Evolutionary conservation across 352 stramenopile species (phyloP).

Genomic region (Pythium rishiriense): DNA sequence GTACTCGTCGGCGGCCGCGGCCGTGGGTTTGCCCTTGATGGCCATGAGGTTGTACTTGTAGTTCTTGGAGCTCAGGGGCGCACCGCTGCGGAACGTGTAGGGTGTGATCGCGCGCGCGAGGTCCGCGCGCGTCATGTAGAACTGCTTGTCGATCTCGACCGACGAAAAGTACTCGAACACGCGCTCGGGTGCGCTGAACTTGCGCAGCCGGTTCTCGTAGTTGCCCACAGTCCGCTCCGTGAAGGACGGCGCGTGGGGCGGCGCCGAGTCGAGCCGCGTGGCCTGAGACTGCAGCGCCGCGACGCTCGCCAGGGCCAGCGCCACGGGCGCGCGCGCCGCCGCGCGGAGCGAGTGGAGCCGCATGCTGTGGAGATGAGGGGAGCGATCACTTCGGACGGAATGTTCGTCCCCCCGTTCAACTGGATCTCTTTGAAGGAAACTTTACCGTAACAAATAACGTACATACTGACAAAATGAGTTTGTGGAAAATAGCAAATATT

Average conservation of each 20-base stretch:
- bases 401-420: too few relatives aligned
- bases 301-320: conserved; percentile 25
- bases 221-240: conserved; percentile 80
- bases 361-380: too few relatives aligned
- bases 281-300: not conserved
- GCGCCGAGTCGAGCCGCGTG: conserved; percentile 28
- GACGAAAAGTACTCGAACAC: conserved; percentile 92
- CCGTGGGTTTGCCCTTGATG: conserved; percentile 40
- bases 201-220: conserved; percentile 89
- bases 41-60: conserved; percentile 80
- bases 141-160: conserved; percentile 78
- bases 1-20: conserved; percentile 58
- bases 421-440: too few relatives aligned
- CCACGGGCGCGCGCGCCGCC: conserved; percentile 1
- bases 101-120: conserved; percentile 81
- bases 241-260: conserved; percentile 46
- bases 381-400: too few relatives aligned
- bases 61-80: conserved; percentile 77
- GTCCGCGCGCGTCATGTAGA: conserved; percentile 84
- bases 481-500: too few relatives aligned
- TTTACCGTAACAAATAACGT: too few relatives aligned
- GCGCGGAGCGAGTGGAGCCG: conserved; percentile 25
- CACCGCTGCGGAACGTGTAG: conserved; percentile 77
- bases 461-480: too few relatives aligned
- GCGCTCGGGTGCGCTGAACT: conserved; percentile 82